phyloP scores from a whole-genome alignment of 1,139 yeast genomes.

The Candida mesenterica region DNA sequence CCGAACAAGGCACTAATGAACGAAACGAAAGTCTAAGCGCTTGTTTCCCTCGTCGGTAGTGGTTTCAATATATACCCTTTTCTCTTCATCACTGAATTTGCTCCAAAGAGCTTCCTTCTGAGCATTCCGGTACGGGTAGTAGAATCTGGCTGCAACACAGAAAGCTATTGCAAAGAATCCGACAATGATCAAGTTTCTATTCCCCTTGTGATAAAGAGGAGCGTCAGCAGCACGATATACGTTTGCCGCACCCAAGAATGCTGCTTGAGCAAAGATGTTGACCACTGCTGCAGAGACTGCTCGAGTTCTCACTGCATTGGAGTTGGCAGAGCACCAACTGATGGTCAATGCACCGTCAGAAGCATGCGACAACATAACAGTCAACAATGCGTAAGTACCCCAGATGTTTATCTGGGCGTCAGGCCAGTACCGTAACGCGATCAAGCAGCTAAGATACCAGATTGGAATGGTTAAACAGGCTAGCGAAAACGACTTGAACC shows the following conservation, averaged over 20 bases:
- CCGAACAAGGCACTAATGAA: conserved; percentile 16
- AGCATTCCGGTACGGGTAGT: conserved; percentile 49
- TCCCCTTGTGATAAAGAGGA: conserved; percentile 17
- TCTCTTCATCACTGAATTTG: conserved; percentile 46
- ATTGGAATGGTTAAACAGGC: conserved; percentile 12
- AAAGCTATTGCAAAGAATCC: conserved; percentile 14
- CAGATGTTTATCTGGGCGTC: conserved; percentile 17
- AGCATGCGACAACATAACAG: conserved; percentile 16
- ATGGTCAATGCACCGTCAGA: conserved; percentile 15
- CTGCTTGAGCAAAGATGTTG: conserved; percentile 17
- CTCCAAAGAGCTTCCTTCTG: conserved; percentile 47
- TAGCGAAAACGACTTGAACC: conserved; percentile 13
- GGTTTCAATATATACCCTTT: conserved; percentile 37
- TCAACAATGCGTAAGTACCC: conserved; percentile 20
- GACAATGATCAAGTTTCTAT: conserved; percentile 13
- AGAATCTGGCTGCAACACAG: conserved; percentile 19
- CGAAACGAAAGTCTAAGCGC: conserved; percentile 51
- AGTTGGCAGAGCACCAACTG: conserved; percentile 19
- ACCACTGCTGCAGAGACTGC: conserved; percentile 20
- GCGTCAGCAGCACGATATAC: conserved; percentile 17
- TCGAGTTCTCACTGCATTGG: conserved; percentile 17
- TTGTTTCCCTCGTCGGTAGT: conserved; percentile 54
- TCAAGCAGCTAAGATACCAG: conserved; percentile 13
- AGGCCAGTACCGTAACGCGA: conserved; percentile 20
- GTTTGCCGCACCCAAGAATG: conserved; percentile 15